Evolutionary conservation across 148 eudicot species (phyloP), one percentile per base, ranked within the genome.

Genomic region (Talinum fruticosum): DNA sequence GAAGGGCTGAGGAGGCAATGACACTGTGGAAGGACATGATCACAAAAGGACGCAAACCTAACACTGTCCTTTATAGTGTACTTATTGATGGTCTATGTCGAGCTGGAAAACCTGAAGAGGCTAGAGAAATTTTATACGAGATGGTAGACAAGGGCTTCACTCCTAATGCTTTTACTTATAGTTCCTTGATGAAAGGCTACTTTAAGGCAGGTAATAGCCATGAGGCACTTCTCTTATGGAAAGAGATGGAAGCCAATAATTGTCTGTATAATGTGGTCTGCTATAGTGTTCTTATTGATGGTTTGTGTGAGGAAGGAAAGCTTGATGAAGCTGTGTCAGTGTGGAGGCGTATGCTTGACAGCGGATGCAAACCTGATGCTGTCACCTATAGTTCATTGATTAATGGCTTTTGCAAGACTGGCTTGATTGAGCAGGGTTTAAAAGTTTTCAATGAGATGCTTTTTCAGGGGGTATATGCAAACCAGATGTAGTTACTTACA

Each of bases 401-500:
- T 74, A 89, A 91, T 79, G 99, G 97, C 76, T 87, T 89, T 26
- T 95, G 97, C 86, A 84, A 80, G 76, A 84, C 84, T 75, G 97
- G 99, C 41, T 87, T 81, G 23, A 76, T 93, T 36, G 89, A 91
- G 59, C 81, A 87, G 72, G 98, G 96, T 66, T 79, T 93, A 45
- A 87, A 83, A 69, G 78, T 89, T 69, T 93, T 86, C 66, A 85
- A 93, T 69, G 89, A 91, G 82, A 95, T 95, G 97, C 86, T 87
- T 21, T 87, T 87, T 75, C 83, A 73, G 79, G 90, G 75, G 77
- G 82, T 72, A 79, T 70, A 69, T 84, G 86, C 70, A 82, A 83
- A 76, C 99, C 99, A 24, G 99, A 95, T 84, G 83, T 88, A 24
- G 81, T 95, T 62, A 91, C 99, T 33, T 95, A 89, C 76, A 95